Evolutionary conservation across 2,329 filamentous ascomycete species (phyloP), one percentile per base, ranked within the genome.

Genomic region (Paramyrothecium roridum): DNA sequence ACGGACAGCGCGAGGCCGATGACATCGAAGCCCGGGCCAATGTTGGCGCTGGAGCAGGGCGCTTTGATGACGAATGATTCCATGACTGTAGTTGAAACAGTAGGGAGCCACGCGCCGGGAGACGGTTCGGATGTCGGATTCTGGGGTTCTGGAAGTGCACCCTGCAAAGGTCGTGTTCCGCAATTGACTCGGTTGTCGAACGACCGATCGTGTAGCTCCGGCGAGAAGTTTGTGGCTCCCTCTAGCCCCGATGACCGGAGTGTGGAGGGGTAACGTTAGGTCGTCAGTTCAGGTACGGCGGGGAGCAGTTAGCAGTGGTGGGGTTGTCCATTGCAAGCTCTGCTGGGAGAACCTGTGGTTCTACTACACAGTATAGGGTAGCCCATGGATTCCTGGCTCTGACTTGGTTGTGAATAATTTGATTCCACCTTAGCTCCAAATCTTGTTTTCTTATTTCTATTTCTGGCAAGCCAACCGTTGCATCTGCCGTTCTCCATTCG

Each of bases 21-120:
- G 66, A 97, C 93, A 79, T 99, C 93, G 80, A 98, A 99, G 56
- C 93, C 93, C 50, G 93, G 93, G 63, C 91, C 93, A 70, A 98
- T 97, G 80, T 98, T 98, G 76, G 93, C 93, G 59, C 93, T 97
- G 57, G 93, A 98, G 78, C 91, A 96, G 61, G 93, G 93, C 59
- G 91, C 91, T 76, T 83, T 85, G 80, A 92, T 90, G 63, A 82
- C 77, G 73, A 89, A 88, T 54, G 83, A 84, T 67, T 85, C 81
- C 76, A 80, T 80, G 65, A 57, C 63, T 66, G 67, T 61, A 57
- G 58, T 61, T 65, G 57, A 64, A 61, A 61, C 61, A 63, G 61
- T 55, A 59, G 58, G 59, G 59, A 60, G 55, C 55, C 53, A 56
- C 54, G 56, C 54, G 52, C 23, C 47, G 21, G 22, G 17, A 51